Percentiles rank a stretch among this genome's conserved stretches.
These are phyloP conservation scores for Tolypocladium tropicale DNA, from an alignment of 2,329 filamentous ascomycete genomes.

Conservation along the genomic window DNA sequence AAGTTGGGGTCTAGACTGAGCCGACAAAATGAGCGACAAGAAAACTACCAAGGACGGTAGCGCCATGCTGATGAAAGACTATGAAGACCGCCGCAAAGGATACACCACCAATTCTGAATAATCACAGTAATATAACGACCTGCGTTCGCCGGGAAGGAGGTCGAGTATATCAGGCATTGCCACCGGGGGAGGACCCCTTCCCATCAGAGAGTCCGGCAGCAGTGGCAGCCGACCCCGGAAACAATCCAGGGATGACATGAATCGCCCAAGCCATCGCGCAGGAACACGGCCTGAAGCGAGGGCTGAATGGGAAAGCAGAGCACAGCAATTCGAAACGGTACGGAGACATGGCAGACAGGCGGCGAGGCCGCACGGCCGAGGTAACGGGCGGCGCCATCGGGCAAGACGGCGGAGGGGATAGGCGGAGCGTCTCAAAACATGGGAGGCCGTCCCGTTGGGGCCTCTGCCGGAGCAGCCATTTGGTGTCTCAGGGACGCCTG, in stretches of 20 bases:
- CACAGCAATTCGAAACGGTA: neutral
- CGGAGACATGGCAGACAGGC: neutral
- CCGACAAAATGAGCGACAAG: slow-evolving; percentile 3
- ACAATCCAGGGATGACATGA: neutral
- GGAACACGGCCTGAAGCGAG: neutral
- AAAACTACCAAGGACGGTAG: slow-evolving; percentile 1
- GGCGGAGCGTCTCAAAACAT: neutral
- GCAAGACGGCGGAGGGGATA: neutral
- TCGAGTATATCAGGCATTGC: neutral
- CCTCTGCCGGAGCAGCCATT: neutral
- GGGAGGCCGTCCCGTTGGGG: neutral
- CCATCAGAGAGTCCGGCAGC: neutral
- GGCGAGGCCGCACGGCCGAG: neutral
- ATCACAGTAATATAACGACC: no score
- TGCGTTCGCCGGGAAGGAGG: neutral
- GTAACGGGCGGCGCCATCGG: neutral
- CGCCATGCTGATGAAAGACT: slow-evolving; percentile 3
- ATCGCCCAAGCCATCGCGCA: neutral
- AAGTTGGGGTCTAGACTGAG: slow-evolving; percentile 5
- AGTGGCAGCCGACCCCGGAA: neutral
- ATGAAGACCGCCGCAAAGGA: neutral
- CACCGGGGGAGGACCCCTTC: neutral
- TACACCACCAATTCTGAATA: neutral
- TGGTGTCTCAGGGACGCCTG: neutral
- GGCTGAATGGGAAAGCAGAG: neutral